Evolutionary conservation across 2,329 filamentous ascomycete genomes (phyloP), one percentile per base, ranked within the genome.

Genomic region (Hypocrella siamensis): DNA sequence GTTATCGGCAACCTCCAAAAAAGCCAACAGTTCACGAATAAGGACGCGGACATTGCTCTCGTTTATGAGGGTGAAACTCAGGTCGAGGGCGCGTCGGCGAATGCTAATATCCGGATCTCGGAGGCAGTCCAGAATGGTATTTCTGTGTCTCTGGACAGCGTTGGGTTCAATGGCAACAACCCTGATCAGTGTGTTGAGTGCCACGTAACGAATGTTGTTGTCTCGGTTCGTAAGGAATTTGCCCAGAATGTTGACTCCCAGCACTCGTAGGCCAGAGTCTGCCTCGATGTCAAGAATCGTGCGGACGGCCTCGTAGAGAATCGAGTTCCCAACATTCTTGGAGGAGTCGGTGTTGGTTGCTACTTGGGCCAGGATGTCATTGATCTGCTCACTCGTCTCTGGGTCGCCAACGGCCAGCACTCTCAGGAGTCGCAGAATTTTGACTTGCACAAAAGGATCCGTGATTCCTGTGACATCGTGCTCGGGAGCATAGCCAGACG

Each of bases 171-270:
- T 86, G 4, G 90, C 90, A 29, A 98, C 90, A 14, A 98, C 90
- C 57, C 94, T 96, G 60, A 94, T 92, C 31, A 98, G 64, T 0
- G 90, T 98, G 57, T 98, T 98, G 31, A 98, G 65, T 14, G 90
- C 90, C 31, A 98, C 90, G 49, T 98, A 98, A 54, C 90, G 79
- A 46, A 98, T 98, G 52, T 98, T 98, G 65, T 98, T 98, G 58
- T 98, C 90, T 45, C 88, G 78, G 62, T 98, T 98, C n/a, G 86
- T 79, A 39, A 98, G 60, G 59, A 98, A 98, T 53, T 96, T 98
- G 52, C 92, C 90, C 17, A 98, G 72, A 42, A 98, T 98, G 52
- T 98, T 98, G 44, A 98, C 90, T 47, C 90, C 90, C 17, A 98
- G 68, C 16, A 98, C 90, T 31, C 92, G 71, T 40, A 98, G 61